phyloP scores from a whole-genome alignment of 169 alveolate genomes.

The Cryptosporidium felis region DNA sequence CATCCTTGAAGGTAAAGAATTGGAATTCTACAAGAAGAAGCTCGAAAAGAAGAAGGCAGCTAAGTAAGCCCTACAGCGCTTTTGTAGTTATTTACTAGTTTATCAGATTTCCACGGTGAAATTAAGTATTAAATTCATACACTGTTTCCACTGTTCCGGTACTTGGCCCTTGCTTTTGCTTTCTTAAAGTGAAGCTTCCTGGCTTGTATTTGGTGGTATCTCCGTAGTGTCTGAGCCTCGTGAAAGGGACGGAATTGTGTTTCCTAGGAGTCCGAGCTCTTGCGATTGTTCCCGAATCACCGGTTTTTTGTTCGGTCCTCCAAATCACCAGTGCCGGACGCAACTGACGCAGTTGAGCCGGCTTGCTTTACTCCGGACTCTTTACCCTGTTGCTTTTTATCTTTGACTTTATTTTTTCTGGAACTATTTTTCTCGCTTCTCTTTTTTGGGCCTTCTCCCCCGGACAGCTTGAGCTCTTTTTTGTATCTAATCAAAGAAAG shows the following conservation, averaged over 20 bases:
- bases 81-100: slow-evolving; percentile 11
- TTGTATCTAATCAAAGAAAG: slow-evolving; percentile 48
- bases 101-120: slow-evolving; percentile 15
- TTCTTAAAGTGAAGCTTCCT: no score
- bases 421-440: no score
- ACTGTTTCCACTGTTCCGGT: background rate
- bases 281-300: no score
- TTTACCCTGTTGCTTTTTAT: background rate
- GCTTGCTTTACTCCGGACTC: no score
- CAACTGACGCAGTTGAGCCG: no score
- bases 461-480: slow-evolving; percentile 14
- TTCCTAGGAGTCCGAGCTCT: no score
- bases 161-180: background rate
- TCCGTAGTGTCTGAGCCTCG: no score
- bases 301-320: no score
- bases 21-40: slow-evolving; percentile 95
- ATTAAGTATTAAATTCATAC: background rate
- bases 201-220: no score
- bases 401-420: background rate
- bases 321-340: no score
- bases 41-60: slow-evolving; percentile 93
- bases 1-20: slow-evolving; percentile 97
- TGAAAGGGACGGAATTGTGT: no score
- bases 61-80: slow-evolving; percentile 56
- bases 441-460: background rate